Conservation (phyloP, 345 rosid species). For the rapeseed (Brassica napus) region DNA sequence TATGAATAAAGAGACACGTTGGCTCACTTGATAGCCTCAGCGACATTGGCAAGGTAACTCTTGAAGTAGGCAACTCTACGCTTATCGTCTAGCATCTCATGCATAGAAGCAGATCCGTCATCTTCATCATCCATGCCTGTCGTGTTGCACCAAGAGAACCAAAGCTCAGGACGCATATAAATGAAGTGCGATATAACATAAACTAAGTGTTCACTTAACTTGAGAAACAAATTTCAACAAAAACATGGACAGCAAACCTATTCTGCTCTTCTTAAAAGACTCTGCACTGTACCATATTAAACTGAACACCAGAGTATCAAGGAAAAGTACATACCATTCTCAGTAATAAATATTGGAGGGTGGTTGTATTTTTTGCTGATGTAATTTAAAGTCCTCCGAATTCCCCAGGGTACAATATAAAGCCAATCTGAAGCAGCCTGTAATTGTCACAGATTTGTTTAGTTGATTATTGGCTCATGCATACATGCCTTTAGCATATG, state of each 20-base stretch:
- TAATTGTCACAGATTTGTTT: conserved; percentile 27
- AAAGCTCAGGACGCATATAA: background rate
- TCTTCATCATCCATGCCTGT: conserved; percentile 97
- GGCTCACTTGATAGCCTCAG: conserved; percentile 69
- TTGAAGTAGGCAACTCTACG: conserved; percentile 65
- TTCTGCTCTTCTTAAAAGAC: background rate
- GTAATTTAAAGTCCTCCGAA: conserved; percentile 70
- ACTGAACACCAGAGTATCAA: background rate
- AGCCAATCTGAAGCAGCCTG: conserved; percentile 99
- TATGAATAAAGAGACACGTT: conserved; percentile 3
- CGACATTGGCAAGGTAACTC: conserved; percentile 70
- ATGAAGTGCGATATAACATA: conserved; percentile 1
- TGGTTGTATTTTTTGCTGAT: conserved; percentile 59
- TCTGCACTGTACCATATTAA: conserved; percentile 13
- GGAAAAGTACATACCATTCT: conserved; percentile 58
- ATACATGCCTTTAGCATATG: background rate
- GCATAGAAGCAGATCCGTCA: conserved; percentile 51
- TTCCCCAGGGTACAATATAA: conserved; percentile 89
- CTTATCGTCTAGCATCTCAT: conserved; percentile 87
- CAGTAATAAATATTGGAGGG: conserved; percentile 68
- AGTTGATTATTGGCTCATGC: conserved; percentile 15
- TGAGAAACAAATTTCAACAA: background rate
- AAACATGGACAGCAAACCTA: background rate
- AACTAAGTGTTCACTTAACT: background rate
- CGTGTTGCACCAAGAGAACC: conserved; percentile 16